Evolutionary conservation across 148 eudicot species (phyloP), one percentile per base, ranked within the genome.

Genomic region (Dysphania ambrosioides): DNA sequence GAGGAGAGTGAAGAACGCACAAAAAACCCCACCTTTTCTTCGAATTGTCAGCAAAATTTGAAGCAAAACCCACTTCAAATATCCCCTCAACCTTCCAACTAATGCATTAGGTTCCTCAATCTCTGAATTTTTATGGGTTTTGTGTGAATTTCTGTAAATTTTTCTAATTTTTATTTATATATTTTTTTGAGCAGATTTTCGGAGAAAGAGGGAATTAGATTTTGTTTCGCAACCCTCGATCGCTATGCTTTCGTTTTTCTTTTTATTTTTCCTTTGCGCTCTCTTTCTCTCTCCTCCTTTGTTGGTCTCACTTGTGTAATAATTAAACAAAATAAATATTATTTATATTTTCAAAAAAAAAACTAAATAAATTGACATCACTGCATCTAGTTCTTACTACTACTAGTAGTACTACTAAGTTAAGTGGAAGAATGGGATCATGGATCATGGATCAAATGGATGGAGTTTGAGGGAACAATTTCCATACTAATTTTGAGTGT

Each of bases 211-310:
- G 60, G 74, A 71, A 71, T 78, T 78, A 72, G 81, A 78, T 78
- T 78, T 78, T 78, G 81, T 72, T 79, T 68, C 70, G 73, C 78
- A 76, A 75, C 80, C 78, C 82, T 80, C 81, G 80, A 80, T 79
- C 83, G 83, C 83, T 72, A n/a, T n/a, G 82, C 85, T 77, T 49
- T 7, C 44, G n/a, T 73, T 34, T 71, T 26, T 41, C 59, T 68
- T 63, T 71, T 57, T 82, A 69, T 73, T 63, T 79, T 68, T 74
- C 60, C 56, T 71, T 61, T 76, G n/a, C n/a, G n/a, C 29, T 34
- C 59, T 40, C 75, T 71, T 56, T 82, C 73, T 73, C 68, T 79
- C 72, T 75, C 61, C 47, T 71, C 67, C 32, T 53, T 62, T 69
- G 61, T 72, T 66, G 72, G 57, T 67, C 73, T 75, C 78, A 56